Evolutionary conservation across 805 yeast genomes (phyloP).

Genomic region (Suhomyces sp.): DNA sequence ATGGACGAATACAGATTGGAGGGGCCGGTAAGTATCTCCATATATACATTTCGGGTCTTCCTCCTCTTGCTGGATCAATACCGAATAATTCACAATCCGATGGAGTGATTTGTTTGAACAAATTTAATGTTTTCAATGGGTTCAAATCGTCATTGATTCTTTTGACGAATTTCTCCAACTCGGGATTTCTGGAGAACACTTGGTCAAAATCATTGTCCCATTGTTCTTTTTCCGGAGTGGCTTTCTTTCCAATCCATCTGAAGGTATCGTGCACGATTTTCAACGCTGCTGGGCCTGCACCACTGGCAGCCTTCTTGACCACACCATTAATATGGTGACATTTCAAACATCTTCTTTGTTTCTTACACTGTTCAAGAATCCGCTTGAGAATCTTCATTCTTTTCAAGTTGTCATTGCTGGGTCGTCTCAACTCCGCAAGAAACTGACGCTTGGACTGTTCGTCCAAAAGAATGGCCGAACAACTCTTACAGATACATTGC

Average conservation of each 20-base stretch:
- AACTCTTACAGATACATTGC: conserved; percentile 87
- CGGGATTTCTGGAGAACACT: conserved; percentile 77
- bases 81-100: conserved; percentile 92
- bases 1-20: conserved; percentile 97
- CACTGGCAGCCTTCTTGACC: conserved; percentile 92
- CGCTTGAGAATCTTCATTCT: conserved; percentile 86
- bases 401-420: conserved; percentile 85
- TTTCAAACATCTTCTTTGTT: conserved; percentile 84
- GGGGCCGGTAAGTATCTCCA: conserved; percentile 99
- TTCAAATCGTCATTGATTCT: conserved; percentile 91
- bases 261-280: conserved; percentile 95
- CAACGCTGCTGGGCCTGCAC: conserved; percentile 88
- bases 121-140: conserved; percentile 82
- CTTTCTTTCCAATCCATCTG: conserved; percentile 91
- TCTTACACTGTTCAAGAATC: conserved; percentile 88
- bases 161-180: conserved; percentile 80
- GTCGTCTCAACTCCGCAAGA: conserved; percentile 77
- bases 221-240: conserved; percentile 74
- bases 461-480: conserved; percentile 75
- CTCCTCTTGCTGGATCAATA: conserved; percentile 80
- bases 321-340: conserved; percentile 95
- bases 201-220: conserved; percentile 88
- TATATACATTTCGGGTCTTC: conserved; percentile 93
- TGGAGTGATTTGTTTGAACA: conserved; percentile 83
- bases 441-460: conserved; percentile 70